These are phyloP conservation scores for Pythium guiyangense DNA, from an alignment of 352 stramenopile genomes.

Conservation along the genomic window DNA sequence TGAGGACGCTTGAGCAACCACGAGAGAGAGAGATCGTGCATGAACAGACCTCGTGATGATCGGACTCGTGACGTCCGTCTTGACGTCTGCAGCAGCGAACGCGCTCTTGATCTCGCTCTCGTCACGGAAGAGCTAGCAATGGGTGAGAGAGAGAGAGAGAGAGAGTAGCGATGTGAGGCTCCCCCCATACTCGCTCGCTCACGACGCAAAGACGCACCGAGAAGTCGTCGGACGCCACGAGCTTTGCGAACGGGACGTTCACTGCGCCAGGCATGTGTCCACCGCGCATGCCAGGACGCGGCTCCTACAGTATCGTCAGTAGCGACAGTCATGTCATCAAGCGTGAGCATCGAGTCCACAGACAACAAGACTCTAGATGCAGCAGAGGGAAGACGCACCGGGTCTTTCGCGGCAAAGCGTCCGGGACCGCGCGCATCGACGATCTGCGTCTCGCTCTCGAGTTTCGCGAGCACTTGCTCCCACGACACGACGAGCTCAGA, in stretches of 20 bases:
- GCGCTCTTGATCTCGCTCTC: conserved; percentile 65
- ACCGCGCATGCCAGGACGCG: conserved; percentile 85
- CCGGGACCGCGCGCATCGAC: conserved; percentile 87
- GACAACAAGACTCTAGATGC: neutral
- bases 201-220: conserved; percentile 29
- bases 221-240: conserved; percentile 86
- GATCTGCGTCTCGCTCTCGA: conserved; percentile 72
- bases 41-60: conserved; percentile 60
- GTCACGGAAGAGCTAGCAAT: conserved; percentile 63
- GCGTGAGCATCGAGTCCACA: neutral
- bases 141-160: no score
- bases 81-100: conserved; percentile 63
- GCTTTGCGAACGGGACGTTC: conserved; percentile 89
- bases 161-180: no score
- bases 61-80: conserved; percentile 47
- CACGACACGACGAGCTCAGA: conserved; percentile 47
- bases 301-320: conserved; percentile 62
- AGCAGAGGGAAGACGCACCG: conserved; percentile 27
- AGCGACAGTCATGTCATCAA: neutral
- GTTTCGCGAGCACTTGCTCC: conserved; percentile 56
- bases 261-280: conserved; percentile 91
- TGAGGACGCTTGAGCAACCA: neutral
- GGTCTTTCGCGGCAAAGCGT: conserved; percentile 86
- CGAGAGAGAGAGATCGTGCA: neutral
- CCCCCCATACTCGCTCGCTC: conserved; percentile 7